phyloP scores from a whole-genome alignment of 2,329 filamentous ascomycete genomes.

The Arthrobotrys sphaeroides region DNA sequence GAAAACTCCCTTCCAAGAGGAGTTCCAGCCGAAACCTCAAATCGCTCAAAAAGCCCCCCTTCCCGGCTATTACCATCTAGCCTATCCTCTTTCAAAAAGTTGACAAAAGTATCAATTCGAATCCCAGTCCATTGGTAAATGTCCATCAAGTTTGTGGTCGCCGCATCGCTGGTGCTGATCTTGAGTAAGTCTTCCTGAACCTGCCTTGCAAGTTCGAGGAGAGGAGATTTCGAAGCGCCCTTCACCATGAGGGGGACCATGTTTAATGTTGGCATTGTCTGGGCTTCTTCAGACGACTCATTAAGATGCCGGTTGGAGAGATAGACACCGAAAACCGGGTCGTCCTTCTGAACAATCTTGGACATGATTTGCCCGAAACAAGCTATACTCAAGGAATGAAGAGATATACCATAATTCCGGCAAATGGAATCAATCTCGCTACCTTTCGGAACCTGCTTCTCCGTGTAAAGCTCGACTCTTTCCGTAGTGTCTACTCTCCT shows the following conservation, averaged over 20 bases:
- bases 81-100: conserved; percentile 67
- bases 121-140: conserved; percentile 79
- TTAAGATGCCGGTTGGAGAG: conserved; percentile 73
- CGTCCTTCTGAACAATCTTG: conserved; percentile 54
- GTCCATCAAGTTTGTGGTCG: conserved; percentile 72
- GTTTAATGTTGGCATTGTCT: conserved; percentile 75
- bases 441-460: conserved; percentile 63
- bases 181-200: conserved; percentile 75
- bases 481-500: conserved; percentile 36
- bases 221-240: conserved; percentile 56
- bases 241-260: conserved; percentile 76
- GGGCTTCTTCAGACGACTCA: conserved; percentile 59
- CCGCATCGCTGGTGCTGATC: conserved; percentile 68
- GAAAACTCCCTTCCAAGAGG: conserved; percentile 17
- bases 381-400: conserved; percentile 81
- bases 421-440: conserved; percentile 61
- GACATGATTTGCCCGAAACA: conserved; percentile 68
- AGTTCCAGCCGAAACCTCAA: conserved; percentile 8
- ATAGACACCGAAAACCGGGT: conserved; percentile 79
- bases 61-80: conserved; percentile 27
- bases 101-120: conserved; percentile 77
- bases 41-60: conserved; percentile 32
- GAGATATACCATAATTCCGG: conserved; percentile 69
- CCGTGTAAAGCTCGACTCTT: conserved; percentile 63
- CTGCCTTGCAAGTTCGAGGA: conserved; percentile 67